Evolutionary conservation across 371 early-diverging fungal genomes (phyloP).

Genomic region (Actinomucor elegans): DNA sequence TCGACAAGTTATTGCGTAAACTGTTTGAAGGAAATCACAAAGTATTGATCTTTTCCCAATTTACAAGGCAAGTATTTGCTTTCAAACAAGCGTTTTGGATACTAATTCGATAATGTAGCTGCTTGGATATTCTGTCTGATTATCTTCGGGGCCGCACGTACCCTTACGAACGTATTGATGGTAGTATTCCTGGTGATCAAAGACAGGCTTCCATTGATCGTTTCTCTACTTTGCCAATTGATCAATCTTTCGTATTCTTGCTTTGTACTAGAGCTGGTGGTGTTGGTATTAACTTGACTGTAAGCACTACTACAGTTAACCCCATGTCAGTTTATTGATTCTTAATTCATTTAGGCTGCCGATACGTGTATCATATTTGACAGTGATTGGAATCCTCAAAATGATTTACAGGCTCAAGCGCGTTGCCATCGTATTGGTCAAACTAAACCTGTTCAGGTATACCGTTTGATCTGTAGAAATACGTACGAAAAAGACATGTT

Average conservation of each 20-base stretch:
- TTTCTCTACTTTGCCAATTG: slow-evolving; percentile 73
- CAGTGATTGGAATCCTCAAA: slow-evolving; percentile 98
- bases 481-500: slow-evolving; percentile 97
- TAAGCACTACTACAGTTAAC: too few species aligned
- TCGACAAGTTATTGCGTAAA: slow-evolving; percentile 86
- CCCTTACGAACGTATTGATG: slow-evolving; percentile 90
- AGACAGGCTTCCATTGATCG: slow-evolving; percentile 97
- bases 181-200: slow-evolving; percentile 81
- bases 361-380: slow-evolving; percentile 96
- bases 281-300: slow-evolving; percentile 92
- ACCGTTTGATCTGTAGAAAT: slow-evolving; percentile 87
- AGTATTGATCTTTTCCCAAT: slow-evolving; percentile 95
- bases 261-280: slow-evolving; percentile 92
- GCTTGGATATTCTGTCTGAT: slow-evolving; percentile 89
- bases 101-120: slow-evolving; percentile 11
- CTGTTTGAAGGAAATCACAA: slow-evolving; percentile 84
- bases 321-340: slow-evolving; percentile 13
- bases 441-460: slow-evolving; percentile 86
- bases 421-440: slow-evolving; percentile 97
- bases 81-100: background rate
- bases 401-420: slow-evolving; percentile 94
- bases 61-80: slow-evolving; percentile 54
- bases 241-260: slow-evolving; percentile 83
- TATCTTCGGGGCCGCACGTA: slow-evolving; percentile 79
- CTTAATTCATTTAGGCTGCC: slow-evolving; percentile 74